These are phyloP conservation scores for Wallacemonas sp. DNA, from an alignment of 208 protist species.

Conservation along the genomic window DNA sequence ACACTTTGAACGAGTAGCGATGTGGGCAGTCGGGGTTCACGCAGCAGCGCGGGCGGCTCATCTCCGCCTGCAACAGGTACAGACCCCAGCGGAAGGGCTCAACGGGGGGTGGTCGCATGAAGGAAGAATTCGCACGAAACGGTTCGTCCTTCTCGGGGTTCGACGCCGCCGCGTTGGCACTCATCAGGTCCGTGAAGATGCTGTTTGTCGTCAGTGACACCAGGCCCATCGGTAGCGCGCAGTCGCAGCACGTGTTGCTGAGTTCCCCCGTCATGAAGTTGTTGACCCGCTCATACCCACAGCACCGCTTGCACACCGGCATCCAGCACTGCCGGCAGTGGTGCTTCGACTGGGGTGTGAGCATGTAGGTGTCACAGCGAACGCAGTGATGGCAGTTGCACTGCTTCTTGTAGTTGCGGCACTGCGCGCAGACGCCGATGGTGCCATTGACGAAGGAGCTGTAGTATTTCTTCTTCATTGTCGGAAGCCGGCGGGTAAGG, in stretches of 20 bases:
- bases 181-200: conserved; percentile 6
- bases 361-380: conserved; percentile 24
- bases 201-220: conserved; percentile 12
- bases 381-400: conserved; percentile 41
- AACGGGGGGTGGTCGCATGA: background rate
- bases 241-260: conserved; percentile 23
- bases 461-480: conserved; percentile 12
- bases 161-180: background rate
- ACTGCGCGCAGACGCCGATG: conserved; percentile 24
- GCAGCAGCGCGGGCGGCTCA: conserved; percentile 34
- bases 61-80: conserved; percentile 23
- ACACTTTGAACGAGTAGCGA: conserved; percentile 15
- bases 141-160: conserved; percentile 7
- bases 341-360: conserved; percentile 23
- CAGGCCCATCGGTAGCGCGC: conserved; percentile 28
- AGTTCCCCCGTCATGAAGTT: conserved; percentile 17
- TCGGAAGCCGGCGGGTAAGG: background rate
- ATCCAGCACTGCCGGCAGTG: conserved; percentile 50
- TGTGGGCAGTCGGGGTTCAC: conserved; percentile 32
- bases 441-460: conserved; percentile 25
- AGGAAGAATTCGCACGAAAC: background rate
- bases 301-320: conserved; percentile 27
- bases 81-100: conserved; percentile 33
- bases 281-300: conserved; percentile 12
- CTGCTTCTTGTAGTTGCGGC: conserved; percentile 17